A percentile compares a stretch with the other conserved stretches of the same genome.
These are phyloP conservation scores for Suillus variegatus DNA, from an alignment of 768 basidiomycete genomes.

Conservation along the genomic window DNA sequence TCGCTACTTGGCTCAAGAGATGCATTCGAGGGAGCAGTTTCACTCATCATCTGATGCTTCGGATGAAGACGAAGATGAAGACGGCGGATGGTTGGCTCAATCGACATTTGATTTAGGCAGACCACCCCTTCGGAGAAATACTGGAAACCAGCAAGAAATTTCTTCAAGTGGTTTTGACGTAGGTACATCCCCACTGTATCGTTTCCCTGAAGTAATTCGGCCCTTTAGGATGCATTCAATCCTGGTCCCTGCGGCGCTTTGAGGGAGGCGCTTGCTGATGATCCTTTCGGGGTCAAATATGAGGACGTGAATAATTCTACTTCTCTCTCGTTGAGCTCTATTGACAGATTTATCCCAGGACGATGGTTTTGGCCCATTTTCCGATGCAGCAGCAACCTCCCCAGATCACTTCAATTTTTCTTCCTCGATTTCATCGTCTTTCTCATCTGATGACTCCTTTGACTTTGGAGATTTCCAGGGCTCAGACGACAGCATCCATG, in stretches of 20 bases:
- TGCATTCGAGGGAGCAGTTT: conserved; percentile 61
- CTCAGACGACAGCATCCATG: conserved; percentile 32
- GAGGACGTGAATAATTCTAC: conserved; percentile 50
- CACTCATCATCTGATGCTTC: conserved; percentile 51
- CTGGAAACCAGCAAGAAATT: conserved; percentile 46
- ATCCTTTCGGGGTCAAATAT: conserved; percentile 49
- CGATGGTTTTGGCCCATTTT: conserved; percentile 81
- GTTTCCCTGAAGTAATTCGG: not conserved
- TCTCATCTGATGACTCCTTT: conserved; percentile 70
- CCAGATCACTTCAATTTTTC: conserved; percentile 57
- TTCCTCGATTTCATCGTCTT: conserved; percentile 49
- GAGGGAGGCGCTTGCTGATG: conserved; percentile 41
- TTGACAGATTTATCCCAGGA: conserved; percentile 33
- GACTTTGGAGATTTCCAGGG: conserved; percentile 82
- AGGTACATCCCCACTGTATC: conserved; percentile 26
- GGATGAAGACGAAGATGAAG: conserved; percentile 60
- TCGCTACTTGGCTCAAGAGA: conserved; percentile 74
- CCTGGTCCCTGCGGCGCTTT: conserved; percentile 35
- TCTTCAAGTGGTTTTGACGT: conserved; percentile 55
- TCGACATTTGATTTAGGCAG: conserved; percentile 66
- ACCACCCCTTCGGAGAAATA: conserved; percentile 49
- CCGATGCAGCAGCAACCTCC: conserved; percentile 55
- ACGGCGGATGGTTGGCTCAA: conserved; percentile 78
- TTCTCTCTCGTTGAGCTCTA: conserved; percentile 3
- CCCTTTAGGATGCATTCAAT: conserved; percentile 52